Conservation (phyloP, 345 rosid species). For the Anacardium occidentale region DNA sequence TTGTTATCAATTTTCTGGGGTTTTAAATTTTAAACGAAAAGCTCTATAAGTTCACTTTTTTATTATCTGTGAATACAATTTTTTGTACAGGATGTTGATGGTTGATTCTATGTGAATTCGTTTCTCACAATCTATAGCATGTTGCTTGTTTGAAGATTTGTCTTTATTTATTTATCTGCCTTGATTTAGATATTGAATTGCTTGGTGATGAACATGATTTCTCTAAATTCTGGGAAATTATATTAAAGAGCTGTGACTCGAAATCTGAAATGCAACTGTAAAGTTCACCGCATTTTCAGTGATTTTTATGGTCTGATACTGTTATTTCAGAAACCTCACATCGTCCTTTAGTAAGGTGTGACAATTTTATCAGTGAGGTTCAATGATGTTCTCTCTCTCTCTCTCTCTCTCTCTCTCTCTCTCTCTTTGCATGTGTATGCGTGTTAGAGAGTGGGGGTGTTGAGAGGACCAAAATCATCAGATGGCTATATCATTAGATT, state of each 20-base stretch:
- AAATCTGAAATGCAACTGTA: neutral
- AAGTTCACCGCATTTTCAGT: neutral
- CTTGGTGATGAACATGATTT: neutral
- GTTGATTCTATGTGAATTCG: neutral
- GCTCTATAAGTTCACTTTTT: neutral
- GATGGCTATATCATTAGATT: neutral
- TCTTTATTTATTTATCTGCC: neutral
- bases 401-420: neutral
- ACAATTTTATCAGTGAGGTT: slow-evolving; percentile 5
- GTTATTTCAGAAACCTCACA: slow-evolving; percentile 11
- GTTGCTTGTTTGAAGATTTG: slow-evolving; percentile 20
- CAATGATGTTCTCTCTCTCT: neutral
- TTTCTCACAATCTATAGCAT: slow-evolving; percentile 3
- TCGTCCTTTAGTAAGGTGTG: slow-evolving; percentile 3
- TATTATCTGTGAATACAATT: neutral
- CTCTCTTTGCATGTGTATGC: neutral
- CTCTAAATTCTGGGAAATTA: neutral
- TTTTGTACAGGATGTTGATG: neutral
- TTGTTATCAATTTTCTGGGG: slow-evolving; percentile 12
- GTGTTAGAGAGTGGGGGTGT: neutral
- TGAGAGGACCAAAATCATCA: neutral
- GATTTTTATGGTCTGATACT: slow-evolving; percentile 12
- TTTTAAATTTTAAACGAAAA: neutral
- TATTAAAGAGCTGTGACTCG: neutral
- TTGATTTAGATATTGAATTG: neutral